phyloP scores from a whole-genome alignment of 1,284 basidiomycete genomes.

The Singerocomus inundabilis region DNA sequence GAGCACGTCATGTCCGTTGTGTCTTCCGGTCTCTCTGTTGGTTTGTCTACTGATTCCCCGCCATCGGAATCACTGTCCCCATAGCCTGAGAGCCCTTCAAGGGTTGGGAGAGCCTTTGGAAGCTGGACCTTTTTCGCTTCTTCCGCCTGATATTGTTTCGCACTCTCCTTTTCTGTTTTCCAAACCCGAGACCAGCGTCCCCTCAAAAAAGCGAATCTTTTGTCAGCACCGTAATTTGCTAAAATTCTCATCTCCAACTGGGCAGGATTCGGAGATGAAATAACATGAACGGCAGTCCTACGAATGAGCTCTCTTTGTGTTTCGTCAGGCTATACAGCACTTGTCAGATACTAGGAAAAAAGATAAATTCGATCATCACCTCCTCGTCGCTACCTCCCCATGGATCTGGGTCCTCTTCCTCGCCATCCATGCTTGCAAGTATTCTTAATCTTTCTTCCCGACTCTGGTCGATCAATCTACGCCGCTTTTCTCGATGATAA shows the following conservation, averaged over 20 bases:
- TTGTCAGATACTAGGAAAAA: slow-evolving; percentile 13
- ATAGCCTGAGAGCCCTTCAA: slow-evolving; percentile 58
- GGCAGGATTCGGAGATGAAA: slow-evolving; percentile 68
- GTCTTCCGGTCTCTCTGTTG: slow-evolving; percentile 3
- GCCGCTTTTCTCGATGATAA: slow-evolving; percentile 63
- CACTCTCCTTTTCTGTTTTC: slow-evolving; percentile 39
- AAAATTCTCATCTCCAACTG: slow-evolving; percentile 85
- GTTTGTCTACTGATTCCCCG: slow-evolving; percentile 22
- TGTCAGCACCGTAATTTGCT: slow-evolving; percentile 74
- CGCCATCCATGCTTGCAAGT: slow-evolving; percentile 45
- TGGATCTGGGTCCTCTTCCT: slow-evolving; percentile 41
- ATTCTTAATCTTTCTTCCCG: slow-evolving; percentile 63
- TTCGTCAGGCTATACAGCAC: slow-evolving; percentile 58
- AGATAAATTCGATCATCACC: slow-evolving; percentile 36
- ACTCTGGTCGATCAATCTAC: slow-evolving; percentile 56
- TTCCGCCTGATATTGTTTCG: slow-evolving; percentile 25
- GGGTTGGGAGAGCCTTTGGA: slow-evolving; percentile 23
- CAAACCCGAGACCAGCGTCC: slow-evolving; percentile 71
- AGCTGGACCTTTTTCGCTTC: slow-evolving; percentile 12
- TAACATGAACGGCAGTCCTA: slow-evolving; percentile 69
- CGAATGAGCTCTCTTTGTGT: slow-evolving; percentile 66
- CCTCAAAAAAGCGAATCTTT: slow-evolving; percentile 73
- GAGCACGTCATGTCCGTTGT: not conserved
- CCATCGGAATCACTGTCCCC: slow-evolving; percentile 51
- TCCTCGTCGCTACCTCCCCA: slow-evolving; percentile 78